Evolutionary conservation across 192 early-diverging fungal genomes (phyloP), one percentile per base, ranked within the genome.

Genomic region (Umbelopsis isabellina): DNA sequence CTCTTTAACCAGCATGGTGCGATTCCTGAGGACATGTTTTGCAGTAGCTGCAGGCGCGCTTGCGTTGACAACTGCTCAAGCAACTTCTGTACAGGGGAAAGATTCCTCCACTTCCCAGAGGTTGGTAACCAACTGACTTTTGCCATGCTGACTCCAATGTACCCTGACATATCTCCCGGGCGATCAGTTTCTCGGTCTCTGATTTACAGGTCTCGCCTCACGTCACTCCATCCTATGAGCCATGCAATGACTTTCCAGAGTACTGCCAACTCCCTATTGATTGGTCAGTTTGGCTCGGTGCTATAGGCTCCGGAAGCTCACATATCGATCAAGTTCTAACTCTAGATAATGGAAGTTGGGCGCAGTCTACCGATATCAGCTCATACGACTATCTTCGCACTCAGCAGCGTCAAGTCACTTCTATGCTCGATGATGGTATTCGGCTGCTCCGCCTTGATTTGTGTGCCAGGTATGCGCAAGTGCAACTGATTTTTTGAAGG

Each of bases 341-440:
- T 12, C 33, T 61, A 25, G 33, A 61, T n/a, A n/a, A 35, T 15
- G 55, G 55, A 11, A 25, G 16, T 2, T 61, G 55, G 55, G 25
- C 33, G 30, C 27, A 33, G 0, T 61, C 55, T 35, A 16, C 6
- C 2, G 27, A 18, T 11, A 6, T 10, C 37, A 30, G 18, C 27
- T 8, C 55, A 0, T 15, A 16, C 22, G 35, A 33, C 21, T 44
- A 16, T 23, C 18, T 37, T 11, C 3, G 51, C 23, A 70, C 55
- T 13, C 55, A 65, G 49, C 13, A 37, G 16, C 64, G 33, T 50
- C 27, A 44, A 21, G 49, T 73, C 48, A 65, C 53, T 45, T 71
- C 58, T 15, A 53, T 69, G 13, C 45, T 61, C 13, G 46, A 64
- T 30, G 49, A 51, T 37, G 70, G 25, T 48, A 52, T 61, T 16